These are phyloP conservation scores for Rachicladosporium sp. DNA, from an alignment of 2,329 filamentous ascomycete genomes.

Conservation along the genomic window DNA sequence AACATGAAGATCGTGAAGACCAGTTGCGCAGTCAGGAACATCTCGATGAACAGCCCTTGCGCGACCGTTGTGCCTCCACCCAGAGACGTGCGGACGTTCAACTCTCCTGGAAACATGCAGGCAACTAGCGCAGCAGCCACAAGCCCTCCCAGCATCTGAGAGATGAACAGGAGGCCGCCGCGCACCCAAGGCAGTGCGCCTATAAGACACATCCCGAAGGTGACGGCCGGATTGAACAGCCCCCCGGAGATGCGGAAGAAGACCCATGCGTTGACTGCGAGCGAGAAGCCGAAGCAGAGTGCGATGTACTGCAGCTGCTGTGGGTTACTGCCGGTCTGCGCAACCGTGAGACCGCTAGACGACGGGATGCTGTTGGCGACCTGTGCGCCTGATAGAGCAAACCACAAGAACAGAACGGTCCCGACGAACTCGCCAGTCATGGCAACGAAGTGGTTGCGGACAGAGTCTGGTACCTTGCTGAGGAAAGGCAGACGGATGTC, in stretches of 20 bases:
- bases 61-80: slow-evolving; percentile 23
- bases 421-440: slow-evolving; percentile 30
- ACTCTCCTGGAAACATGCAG: slow-evolving; percentile 25
- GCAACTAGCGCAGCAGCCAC: slow-evolving; percentile 23
- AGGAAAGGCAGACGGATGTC: slow-evolving; percentile 18
- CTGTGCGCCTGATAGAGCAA: slow-evolving; percentile 33
- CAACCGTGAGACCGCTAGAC: slow-evolving; percentile 16
- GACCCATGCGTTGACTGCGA: slow-evolving; percentile 31
- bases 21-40: slow-evolving; percentile 28
- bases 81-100: slow-evolving; percentile 25
- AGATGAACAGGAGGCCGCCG: slow-evolving; percentile 22
- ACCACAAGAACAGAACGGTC: slow-evolving; percentile 34
- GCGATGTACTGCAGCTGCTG: slow-evolving; percentile 28
- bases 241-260: slow-evolving; percentile 22
- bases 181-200: slow-evolving; percentile 24
- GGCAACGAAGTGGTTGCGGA: slow-evolving; percentile 21
- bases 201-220: slow-evolving; percentile 22
- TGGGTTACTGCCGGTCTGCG: slow-evolving; percentile 22
- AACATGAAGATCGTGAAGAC: slow-evolving; percentile 32
- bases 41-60: slow-evolving; percentile 30
- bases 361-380: slow-evolving; percentile 30
- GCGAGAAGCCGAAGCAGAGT: slow-evolving; percentile 28
- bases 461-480: slow-evolving; percentile 14
- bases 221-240: slow-evolving; percentile 25
- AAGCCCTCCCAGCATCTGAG: slow-evolving; percentile 27